A percentile compares a stretch with the other conserved stretches of the same genome.
phyloP scores from a whole-genome alignment of 1,139 yeast genomes.

The Blastobotrys capitulatus region DNA sequence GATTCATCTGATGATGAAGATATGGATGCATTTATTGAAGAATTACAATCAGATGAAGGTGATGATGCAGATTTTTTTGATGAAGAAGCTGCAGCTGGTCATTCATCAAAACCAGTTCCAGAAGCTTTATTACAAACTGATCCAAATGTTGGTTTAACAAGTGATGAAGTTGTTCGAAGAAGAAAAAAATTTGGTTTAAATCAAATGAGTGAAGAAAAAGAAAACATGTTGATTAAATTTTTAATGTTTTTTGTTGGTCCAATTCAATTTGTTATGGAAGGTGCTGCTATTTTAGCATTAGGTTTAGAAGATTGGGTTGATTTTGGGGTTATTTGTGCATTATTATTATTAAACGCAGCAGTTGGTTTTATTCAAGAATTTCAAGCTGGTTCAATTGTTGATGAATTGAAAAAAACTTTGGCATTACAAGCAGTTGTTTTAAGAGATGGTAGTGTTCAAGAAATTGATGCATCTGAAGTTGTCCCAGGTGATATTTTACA shows the following conservation, averaged over 20 bases:
- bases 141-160: slow-evolving; percentile 71
- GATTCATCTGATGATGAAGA: slow-evolving; percentile 73
- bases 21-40: slow-evolving; percentile 83
- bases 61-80: slow-evolving; percentile 54
- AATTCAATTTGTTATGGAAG: slow-evolving; percentile 97
- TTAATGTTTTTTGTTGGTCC: slow-evolving; percentile 95
- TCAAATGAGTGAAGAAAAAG: slow-evolving; percentile 92
- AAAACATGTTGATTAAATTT: slow-evolving; percentile 77
- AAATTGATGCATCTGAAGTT: slow-evolving; percentile 61
- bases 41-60: slow-evolving; percentile 78
- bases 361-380: slow-evolving; percentile 97
- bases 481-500: slow-evolving; percentile 79
- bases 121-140: slow-evolving; percentile 87
- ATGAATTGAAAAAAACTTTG: slow-evolving; percentile 40
- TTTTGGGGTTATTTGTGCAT: slow-evolving; percentile 95
- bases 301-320: slow-evolving; percentile 99
- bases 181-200: slow-evolving; percentile 92
- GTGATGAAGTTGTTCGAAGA: slow-evolving; percentile 79
- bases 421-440: slow-evolving; percentile 53
- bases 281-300: slow-evolving; percentile 95
- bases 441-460: slow-evolving; percentile 60
- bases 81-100: slow-evolving; percentile 38
- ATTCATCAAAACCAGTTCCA: slow-evolving; percentile 64
- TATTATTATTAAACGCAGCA: slow-evolving; percentile 79
- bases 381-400: slow-evolving; percentile 49